Evolutionary conservation across 352 stramenopile genomes (phyloP).

Genomic region (Chrysophaeum taylorii): DNA sequence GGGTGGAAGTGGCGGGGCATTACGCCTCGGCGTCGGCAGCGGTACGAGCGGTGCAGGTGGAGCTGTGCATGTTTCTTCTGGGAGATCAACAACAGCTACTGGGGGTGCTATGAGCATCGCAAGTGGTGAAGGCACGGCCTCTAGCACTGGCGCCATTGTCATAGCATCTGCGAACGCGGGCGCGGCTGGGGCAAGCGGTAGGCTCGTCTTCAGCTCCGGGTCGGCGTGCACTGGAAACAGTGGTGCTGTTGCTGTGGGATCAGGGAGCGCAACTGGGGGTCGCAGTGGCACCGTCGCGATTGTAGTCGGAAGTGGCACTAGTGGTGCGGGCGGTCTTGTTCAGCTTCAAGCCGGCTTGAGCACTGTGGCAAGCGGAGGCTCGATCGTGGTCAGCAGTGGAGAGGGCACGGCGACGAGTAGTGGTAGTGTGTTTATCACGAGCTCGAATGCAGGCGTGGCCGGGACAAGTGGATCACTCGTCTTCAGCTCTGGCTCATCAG

Average conservation of each 20-base stretch:
- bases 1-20: conserved; percentile 21
- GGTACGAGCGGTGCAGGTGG: conserved; percentile 5
- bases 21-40: conserved; percentile 23
- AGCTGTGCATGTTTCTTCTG: neutral
- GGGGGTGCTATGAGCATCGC: neutral
- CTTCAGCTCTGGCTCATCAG: conserved; percentile 28
- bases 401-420: conserved; percentile 1
- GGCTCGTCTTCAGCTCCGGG: conserved; percentile 28
- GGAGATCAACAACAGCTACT: neutral
- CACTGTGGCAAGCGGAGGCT: neutral
- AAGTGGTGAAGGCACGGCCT: conserved; percentile 1
- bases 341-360: conserved; percentile 8
- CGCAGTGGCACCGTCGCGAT: conserved; percentile 25
- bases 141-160: neutral
- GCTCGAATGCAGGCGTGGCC: conserved; percentile 21
- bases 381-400: neutral
- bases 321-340: conserved; percentile 2
- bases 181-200: conserved; percentile 24
- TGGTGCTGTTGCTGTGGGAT: conserved; percentile 23
- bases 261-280: conserved; percentile 21
- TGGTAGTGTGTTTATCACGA: conserved; percentile 21
- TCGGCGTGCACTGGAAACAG: conserved; percentile 26
- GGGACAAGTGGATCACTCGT: conserved; percentile 24
- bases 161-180: neutral
- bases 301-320: conserved; percentile 16